Conservation (phyloP, 83 land plant species). For the Picea engelmannii region DNA sequence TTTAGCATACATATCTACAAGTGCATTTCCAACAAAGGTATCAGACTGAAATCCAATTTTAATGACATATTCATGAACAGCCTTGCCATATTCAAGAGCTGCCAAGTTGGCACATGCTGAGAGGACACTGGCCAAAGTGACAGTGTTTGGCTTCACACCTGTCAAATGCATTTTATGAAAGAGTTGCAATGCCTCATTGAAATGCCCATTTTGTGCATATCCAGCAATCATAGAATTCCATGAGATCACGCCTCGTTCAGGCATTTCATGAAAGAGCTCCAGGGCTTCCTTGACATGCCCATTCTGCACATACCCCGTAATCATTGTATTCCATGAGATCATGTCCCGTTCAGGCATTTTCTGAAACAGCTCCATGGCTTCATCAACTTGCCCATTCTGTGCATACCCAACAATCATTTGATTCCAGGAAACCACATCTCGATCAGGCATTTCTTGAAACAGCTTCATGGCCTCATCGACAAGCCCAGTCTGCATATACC, state of each 20-base stretch:
- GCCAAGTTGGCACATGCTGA: constrained; percentile 68
- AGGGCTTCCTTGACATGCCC: constrained; percentile 24
- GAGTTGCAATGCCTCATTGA: constrained; percentile 58
- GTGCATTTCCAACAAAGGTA: constrained; percentile 47
- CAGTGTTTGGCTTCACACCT: constrained; percentile 57
- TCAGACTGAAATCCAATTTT: constrained; percentile 52
- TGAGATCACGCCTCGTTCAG: constrained; percentile 38
- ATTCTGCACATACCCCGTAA: too few relatives aligned
- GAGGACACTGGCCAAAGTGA: constrained; percentile 67
- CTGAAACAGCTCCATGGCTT: too few relatives aligned
- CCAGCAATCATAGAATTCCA: constrained; percentile 79
- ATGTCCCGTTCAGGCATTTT: too few relatives aligned
- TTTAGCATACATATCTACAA: constrained; percentile 58
- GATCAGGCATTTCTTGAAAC: too few relatives aligned
- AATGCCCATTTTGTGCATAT: constrained; percentile 41
- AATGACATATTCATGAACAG: constrained; percentile 63
- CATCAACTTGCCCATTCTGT: too few relatives aligned
- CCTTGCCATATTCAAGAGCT: constrained; percentile 54
- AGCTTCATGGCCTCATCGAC: too few relatives aligned
- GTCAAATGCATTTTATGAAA: constrained; percentile 45
- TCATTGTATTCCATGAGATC: too few relatives aligned
- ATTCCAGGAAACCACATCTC: too few relatives aligned
- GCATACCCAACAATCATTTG: too few relatives aligned
- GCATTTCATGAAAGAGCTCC: constrained; percentile 38
- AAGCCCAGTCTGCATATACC: too few relatives aligned